phyloP scores from a whole-genome alignment of 371 early-diverging fungal species.

The Mortierella sp. region DNA sequence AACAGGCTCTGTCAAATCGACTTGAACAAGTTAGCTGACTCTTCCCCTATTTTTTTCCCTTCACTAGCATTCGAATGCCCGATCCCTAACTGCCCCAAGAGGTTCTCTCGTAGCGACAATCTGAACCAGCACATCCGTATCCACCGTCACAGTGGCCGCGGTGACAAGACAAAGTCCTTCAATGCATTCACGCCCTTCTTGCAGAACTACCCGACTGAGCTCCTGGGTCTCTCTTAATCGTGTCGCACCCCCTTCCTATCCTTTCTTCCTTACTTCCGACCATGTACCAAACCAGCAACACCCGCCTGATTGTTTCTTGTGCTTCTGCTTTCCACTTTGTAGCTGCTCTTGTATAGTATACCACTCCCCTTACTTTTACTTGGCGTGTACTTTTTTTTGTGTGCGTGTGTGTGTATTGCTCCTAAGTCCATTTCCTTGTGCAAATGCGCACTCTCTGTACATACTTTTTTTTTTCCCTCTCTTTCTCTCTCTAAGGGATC shows the following conservation, averaged over 20 bases:
- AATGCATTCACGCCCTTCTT: constrained; percentile 38
- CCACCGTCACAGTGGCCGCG: constrained; percentile 62
- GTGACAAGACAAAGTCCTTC: constrained; percentile 43
- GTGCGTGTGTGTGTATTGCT: no score
- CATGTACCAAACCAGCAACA: no score
- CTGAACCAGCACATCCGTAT: constrained; percentile 79
- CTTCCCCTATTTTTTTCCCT: constrained; percentile 6
- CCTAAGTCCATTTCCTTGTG: no score
- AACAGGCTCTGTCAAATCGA: no score
- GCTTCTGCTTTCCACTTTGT: background rate
- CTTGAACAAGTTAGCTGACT: background rate
- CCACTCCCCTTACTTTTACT: no score
- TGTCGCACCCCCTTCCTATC: background rate
- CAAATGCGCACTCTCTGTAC: no score
- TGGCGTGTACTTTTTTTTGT: background rate
- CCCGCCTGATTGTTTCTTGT: background rate
- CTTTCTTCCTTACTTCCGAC: background rate
- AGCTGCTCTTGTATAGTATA: background rate
- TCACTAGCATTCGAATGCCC: constrained; percentile 70
- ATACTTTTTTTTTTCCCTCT: background rate
- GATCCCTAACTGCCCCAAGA: constrained; percentile 78
- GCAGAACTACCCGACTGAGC: constrained; percentile 39
- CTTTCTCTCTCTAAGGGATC: constrained; percentile 4
- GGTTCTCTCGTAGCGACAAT: constrained; percentile 89
- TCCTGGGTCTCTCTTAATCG: constrained; percentile 16